Conservation (phyloP, 2,329 filamentous ascomycete species). For the Beauveria scarabaeidicola region DNA sequence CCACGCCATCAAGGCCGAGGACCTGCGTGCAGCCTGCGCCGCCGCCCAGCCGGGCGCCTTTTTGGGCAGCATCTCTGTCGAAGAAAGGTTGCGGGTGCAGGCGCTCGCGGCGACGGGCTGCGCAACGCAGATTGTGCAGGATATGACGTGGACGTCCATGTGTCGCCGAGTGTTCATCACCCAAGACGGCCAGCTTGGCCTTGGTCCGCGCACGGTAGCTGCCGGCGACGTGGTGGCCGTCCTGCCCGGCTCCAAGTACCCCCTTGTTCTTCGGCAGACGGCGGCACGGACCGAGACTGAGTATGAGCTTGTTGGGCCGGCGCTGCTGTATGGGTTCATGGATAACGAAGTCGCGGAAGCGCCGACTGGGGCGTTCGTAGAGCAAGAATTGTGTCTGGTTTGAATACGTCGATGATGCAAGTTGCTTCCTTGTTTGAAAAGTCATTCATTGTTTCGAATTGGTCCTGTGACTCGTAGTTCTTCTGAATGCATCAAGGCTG, state of each 20-base stretch:
- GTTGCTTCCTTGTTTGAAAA: neutral
- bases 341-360: neutral
- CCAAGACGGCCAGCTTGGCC: neutral
- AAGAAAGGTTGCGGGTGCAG: neutral
- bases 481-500: neutral
- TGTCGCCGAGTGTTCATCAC: constrained; percentile 8
- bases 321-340: constrained; percentile 10
- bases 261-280: neutral
- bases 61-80: neutral
- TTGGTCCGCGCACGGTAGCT: constrained; percentile 6
- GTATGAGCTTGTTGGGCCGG: constrained; percentile 5
- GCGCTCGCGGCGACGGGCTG: neutral
- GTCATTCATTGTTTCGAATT: neutral
- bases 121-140: constrained; percentile 9
- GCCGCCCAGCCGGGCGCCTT: neutral
- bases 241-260: neutral
- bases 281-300: neutral
- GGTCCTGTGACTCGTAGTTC: neutral
- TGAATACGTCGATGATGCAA: neutral
- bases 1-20: constrained; percentile 4
- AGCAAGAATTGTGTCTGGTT: neutral
- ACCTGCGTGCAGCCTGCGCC: neutral
- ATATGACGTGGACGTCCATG: constrained; percentile 13
- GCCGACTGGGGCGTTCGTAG: neutral
- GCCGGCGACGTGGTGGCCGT: neutral